These are phyloP conservation scores for Fusarium virguliforme DNA, from an alignment of 2,329 filamentous ascomycete species.

Conservation along the genomic window DNA sequence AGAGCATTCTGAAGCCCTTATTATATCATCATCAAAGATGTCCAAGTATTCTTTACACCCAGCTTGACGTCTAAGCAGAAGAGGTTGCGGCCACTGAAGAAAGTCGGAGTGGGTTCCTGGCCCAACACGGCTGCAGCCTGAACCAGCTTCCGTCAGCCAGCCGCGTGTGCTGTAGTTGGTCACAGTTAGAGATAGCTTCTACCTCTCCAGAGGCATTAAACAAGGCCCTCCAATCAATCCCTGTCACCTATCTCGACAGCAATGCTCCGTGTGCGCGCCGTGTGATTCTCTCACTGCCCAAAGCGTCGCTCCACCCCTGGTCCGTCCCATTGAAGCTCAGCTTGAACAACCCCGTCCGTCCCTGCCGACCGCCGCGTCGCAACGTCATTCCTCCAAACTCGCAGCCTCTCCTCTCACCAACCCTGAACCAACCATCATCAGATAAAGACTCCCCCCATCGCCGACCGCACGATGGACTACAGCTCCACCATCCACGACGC, in stretches of 20 bases:
- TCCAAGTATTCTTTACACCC: background rate
- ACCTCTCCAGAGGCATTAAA: conserved; percentile 7
- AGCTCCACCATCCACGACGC: conserved; percentile 69
- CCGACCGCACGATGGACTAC: conserved; percentile 68
- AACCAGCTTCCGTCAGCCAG: conserved; percentile 51
- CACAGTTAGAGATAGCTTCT: conserved; percentile 9
- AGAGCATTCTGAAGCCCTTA: background rate
- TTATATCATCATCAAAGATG: background rate
- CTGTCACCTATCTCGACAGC: background rate
- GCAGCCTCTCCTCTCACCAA: conserved; percentile 35
- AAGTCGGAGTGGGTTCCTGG: conserved; percentile 18
- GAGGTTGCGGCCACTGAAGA: conserved; percentile 29
- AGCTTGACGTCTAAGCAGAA: background rate
- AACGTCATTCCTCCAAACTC: conserved; percentile 43
- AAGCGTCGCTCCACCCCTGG: conserved; percentile 33
- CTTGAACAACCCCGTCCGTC: conserved; percentile 29
- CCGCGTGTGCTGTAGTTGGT: background rate
- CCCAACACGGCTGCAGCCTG: conserved; percentile 40
- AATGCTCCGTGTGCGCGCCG: conserved; percentile 29
- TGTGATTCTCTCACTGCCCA: conserved; percentile 24
- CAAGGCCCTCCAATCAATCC: background rate
- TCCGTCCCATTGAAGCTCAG: conserved; percentile 6
- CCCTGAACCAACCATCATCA: conserved; percentile 19
- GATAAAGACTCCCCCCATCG: conserved; percentile 20
- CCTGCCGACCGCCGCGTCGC: conserved; percentile 45